Percentiles rank a stretch among this genome's conserved stretches.
Evolutionary conservation across 768 basidiomycete genomes (phyloP).

Genomic region (Crepidotus variabilis): DNA sequence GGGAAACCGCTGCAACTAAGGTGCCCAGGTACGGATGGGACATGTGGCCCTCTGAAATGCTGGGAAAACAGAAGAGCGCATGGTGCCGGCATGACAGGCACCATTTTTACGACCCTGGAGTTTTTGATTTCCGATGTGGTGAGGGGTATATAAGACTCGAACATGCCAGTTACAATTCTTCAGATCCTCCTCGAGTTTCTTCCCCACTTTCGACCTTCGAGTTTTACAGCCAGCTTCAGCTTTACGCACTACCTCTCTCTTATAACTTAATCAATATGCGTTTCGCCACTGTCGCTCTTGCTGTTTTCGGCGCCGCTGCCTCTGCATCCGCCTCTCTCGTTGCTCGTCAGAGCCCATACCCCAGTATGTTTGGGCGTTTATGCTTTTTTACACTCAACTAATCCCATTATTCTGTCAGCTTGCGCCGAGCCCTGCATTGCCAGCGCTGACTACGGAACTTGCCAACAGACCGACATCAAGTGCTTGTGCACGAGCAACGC

Average conservation of each 20-base stretch:
- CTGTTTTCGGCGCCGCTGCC: constrained; percentile 38
- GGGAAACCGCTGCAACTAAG: neutral
- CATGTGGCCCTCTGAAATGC: neutral
- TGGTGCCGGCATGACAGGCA: neutral
- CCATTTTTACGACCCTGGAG: neutral
- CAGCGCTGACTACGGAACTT: constrained; percentile 39
- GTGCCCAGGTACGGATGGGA: neutral
- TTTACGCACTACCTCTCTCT: constrained; percentile 18
- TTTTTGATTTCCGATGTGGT: neutral
- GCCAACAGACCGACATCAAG: constrained; percentile 42
- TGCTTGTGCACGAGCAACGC: constrained; percentile 53
- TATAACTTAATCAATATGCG: constrained; percentile 42
- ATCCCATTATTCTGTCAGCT: constrained; percentile 28
- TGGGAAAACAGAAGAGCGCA: neutral
- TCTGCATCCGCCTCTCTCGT: constrained; percentile 33
- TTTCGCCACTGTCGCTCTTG: constrained; percentile 37
- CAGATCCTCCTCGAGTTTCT: constrained; percentile 22
- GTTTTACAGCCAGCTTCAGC: constrained; percentile 10
- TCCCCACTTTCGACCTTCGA: constrained; percentile 14
- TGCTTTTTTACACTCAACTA: neutral
- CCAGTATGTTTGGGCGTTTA: constrained; percentile 24
- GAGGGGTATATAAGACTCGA: constrained; percentile 12
- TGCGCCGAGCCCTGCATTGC: constrained; percentile 51
- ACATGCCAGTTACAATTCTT: constrained; percentile 8
- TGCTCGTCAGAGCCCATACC: constrained; percentile 31